phyloP scores from a whole-genome alignment of 2,329 filamentous ascomycete genomes.

The Alternaria hordeiaustralica region DNA sequence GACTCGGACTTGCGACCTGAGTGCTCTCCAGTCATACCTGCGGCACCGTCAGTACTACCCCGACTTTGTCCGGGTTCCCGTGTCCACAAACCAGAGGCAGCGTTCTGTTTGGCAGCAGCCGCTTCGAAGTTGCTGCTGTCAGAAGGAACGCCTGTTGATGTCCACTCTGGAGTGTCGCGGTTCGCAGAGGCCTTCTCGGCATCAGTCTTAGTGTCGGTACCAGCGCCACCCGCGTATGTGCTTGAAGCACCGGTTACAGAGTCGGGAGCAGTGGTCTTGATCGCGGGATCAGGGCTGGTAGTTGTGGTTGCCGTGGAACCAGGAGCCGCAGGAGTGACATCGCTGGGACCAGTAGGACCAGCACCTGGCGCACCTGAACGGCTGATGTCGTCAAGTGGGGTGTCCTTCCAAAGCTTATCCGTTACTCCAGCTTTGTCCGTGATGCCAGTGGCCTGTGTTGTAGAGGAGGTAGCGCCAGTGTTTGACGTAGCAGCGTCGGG shows the following conservation, averaged over 20 bases:
- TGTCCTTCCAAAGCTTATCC: constrained; percentile 39
- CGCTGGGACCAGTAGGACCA: constrained; percentile 22
- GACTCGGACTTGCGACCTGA: constrained; percentile 52
- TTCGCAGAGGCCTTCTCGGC: constrained; percentile 25
- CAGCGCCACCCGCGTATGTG: constrained; percentile 18
- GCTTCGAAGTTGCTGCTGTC: constrained; percentile 67
- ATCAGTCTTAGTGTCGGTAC: constrained; percentile 20
- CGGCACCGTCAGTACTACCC: constrained; percentile 43
- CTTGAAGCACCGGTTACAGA: constrained; percentile 14
- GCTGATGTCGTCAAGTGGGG: constrained; percentile 34
- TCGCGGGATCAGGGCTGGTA: constrained; percentile 9
- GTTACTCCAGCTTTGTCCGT: constrained; percentile 31
- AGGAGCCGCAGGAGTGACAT: constrained; percentile 11
- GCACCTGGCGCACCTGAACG: constrained; percentile 30
- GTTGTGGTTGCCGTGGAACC: constrained; percentile 7
- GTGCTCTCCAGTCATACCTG: constrained; percentile 63
- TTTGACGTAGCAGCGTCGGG: constrained; percentile 26
- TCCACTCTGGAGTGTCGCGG: constrained; percentile 52
- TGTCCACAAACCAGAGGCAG: constrained; percentile 29
- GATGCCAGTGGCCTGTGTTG: constrained; percentile 39
- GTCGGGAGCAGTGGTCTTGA: constrained; percentile 23
- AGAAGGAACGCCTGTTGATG: constrained; percentile 59
- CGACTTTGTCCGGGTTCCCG: constrained; percentile 19
- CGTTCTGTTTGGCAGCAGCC: constrained; percentile 60
- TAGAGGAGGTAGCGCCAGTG: constrained; percentile 26